Evolutionary conservation across 2,329 filamentous ascomycete species (phyloP), one percentile per base, ranked within the genome.

Genomic region (Akanthomyces lecanii): DNA sequence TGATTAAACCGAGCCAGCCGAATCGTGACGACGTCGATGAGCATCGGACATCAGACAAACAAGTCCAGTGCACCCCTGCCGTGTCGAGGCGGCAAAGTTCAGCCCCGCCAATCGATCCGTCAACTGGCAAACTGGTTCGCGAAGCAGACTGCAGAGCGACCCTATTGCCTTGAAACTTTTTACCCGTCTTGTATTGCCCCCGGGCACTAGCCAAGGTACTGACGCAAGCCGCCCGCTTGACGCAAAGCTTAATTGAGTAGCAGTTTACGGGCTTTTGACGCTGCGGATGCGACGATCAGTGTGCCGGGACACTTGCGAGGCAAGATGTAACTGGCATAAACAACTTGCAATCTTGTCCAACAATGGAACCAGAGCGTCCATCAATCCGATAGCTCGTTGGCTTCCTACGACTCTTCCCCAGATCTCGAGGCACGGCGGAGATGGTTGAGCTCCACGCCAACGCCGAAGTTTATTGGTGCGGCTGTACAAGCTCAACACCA

Each of bases 381-480:
- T 53, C n/a, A 30, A 40, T 25, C 7, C 6, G 12, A 40, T 14
- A 52, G 12, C 5, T 11, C 6, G 23, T 30, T 10, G 21, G 11
- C 12, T 5, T 21, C 11, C 12, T 3, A 18, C 33, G 25, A 21
- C 2, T 30, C 18, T 25, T 45, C n/a, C 14, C 25, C 50, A 33
- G 36, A 53, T 45, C 25, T 53, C 23, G 57, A 33, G 30, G 18
- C 12, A 38, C n/a, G 23, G 8, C 30, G 21, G 21, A 23, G 14
- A 50, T 58, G 25, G 38, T 6, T 12, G n/a, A 53, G 38, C 58
- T 53, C 58, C 48, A 61, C 48, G 48, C 38, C 38, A 23, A n/a
- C 58, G 12, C 12, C n/a, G 12, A 25, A 44, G 38, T 33, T 38
- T 53, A 61, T 53, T 61, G 58, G 58, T 53, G 58, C 58, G 58